These are phyloP conservation scores for Arachnopeziza araneosa DNA, from an alignment of 2,329 filamentous ascomycete species.

Conservation along the genomic window DNA sequence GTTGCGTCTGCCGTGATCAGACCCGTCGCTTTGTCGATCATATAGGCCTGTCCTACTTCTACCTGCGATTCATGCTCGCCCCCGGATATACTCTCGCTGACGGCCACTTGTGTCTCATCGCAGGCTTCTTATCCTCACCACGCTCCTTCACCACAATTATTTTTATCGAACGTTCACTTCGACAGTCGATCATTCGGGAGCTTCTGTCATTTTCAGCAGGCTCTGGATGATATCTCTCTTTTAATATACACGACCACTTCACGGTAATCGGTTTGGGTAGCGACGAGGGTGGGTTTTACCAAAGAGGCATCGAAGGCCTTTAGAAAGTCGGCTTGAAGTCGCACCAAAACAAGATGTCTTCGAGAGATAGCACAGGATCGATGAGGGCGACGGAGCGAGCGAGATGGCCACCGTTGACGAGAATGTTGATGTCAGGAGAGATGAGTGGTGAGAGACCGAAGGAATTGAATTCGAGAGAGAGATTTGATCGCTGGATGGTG, in stretches of 20 bases:
- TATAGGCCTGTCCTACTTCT: background rate
- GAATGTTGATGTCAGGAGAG: constrained; percentile 78
- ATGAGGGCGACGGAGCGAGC: constrained; percentile 60
- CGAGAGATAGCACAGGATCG: constrained; percentile 25
- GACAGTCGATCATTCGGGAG: constrained; percentile 17
- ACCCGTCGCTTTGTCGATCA: constrained; percentile 15
- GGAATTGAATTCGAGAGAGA: constrained; percentile 62
- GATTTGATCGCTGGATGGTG: constrained; percentile 82
- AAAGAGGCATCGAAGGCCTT: constrained; percentile 12
- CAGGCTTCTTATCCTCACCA: constrained; percentile 12
- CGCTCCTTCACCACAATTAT: background rate
- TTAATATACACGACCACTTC: constrained; percentile 19
- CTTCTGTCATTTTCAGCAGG: constrained; percentile 31
- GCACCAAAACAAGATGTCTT: constrained; percentile 20
- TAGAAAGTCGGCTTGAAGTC: constrained; percentile 23
- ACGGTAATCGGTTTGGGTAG: constrained; percentile 15
- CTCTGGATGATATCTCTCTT: constrained; percentile 29
- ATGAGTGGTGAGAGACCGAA: constrained; percentile 70
- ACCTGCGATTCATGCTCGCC: constrained; percentile 1
- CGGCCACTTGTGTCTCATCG: constrained; percentile 12
- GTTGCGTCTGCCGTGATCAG: constrained; percentile 14
- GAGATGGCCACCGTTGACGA: constrained; percentile 76
- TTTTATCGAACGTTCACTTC: constrained; percentile 15
- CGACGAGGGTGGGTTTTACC: constrained; percentile 7
- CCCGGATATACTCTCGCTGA: constrained; percentile 15